These are phyloP conservation scores for Kickxella alabastrina DNA, from an alignment of 192 early-diverging fungal genomes.

Conservation along the genomic window DNA sequence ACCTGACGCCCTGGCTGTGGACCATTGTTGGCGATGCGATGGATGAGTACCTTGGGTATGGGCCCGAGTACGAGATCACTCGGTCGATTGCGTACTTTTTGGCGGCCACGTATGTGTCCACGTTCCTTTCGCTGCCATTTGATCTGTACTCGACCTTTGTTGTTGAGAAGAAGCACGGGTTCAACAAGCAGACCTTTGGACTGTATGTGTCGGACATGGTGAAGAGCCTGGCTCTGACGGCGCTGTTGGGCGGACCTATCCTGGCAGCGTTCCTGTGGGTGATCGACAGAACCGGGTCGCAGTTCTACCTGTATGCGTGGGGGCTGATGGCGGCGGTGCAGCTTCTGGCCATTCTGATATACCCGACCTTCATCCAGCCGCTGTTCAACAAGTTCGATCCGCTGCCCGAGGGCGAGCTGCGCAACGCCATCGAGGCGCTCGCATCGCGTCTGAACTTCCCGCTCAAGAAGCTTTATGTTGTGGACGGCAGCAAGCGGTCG, in stretches of 20 bases:
- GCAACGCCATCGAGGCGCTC: slow-evolving; percentile 74
- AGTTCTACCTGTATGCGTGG: slow-evolving; percentile 92
- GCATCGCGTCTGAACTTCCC: slow-evolving; percentile 83
- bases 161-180: slow-evolving; percentile 89
- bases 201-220: slow-evolving; percentile 76
- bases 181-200: slow-evolving; percentile 87
- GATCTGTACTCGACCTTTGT: slow-evolving; percentile 90
- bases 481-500: slow-evolving; percentile 89
- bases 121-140: slow-evolving; percentile 72
- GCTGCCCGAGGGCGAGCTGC: slow-evolving; percentile 76
- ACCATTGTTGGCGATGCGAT: slow-evolving; percentile 52
- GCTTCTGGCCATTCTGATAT: slow-evolving; percentile 74
- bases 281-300: slow-evolving; percentile 72
- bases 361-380: slow-evolving; percentile 95
- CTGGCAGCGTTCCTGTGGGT: slow-evolving; percentile 78
- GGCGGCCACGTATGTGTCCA: slow-evolving; percentile 55
- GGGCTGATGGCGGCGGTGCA: slow-evolving; percentile 76
- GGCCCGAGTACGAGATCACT: slow-evolving; percentile 70
- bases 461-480: slow-evolving; percentile 89
- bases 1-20: slow-evolving; percentile 77
- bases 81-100: slow-evolving; percentile 79
- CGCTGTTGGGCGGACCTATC: slow-evolving; percentile 73
- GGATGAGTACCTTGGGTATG: slow-evolving; percentile 54
- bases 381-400: slow-evolving; percentile 95
- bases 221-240: slow-evolving; percentile 67